phyloP scores from a whole-genome alignment of 306 rosid genomes.

The Rosa chinensis region DNA sequence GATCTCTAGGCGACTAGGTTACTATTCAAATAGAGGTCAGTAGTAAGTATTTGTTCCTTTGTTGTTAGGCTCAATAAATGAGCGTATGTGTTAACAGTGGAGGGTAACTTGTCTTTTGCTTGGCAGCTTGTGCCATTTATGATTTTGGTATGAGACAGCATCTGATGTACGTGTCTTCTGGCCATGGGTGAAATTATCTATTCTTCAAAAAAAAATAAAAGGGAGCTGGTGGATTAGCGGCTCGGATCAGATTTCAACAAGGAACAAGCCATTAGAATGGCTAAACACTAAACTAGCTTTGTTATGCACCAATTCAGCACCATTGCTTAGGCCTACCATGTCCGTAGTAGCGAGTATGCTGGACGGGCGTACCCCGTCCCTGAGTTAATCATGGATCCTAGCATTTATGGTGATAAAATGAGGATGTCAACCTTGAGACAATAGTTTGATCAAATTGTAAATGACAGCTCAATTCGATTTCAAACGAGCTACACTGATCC shows the following conservation, averaged over 20 bases:
- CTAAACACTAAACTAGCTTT: conserved; percentile 7
- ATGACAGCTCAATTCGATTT: not conserved
- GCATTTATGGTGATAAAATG: conserved; percentile 9
- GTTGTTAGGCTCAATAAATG: too few species aligned
- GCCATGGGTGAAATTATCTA: too few species aligned
- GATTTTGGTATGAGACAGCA: too few species aligned
- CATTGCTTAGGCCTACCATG: conserved; percentile 15
- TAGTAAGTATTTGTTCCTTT: too few species aligned
- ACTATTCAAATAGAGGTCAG: too few species aligned
- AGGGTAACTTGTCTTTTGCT: too few species aligned
- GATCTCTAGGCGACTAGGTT: too few species aligned
- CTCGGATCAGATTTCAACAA: not conserved
- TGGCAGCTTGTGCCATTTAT: too few species aligned
- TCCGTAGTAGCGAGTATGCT: conserved; percentile 18
- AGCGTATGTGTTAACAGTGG: too few species aligned
- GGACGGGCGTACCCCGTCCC: conserved; percentile 2
- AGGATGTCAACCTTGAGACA: conserved; percentile 15
- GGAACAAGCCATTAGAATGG: conserved; percentile 14
- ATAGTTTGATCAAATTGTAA: not conserved
- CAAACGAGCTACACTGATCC: not conserved
- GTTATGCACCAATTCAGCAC: conserved; percentile 19
- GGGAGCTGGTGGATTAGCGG: not conserved
- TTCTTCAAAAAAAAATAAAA: too few species aligned
- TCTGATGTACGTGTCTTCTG: too few species aligned
- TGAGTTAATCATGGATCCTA: conserved; percentile 5